Conservation (phyloP, 225 moss, liverwort and hornwort genomes). For the Pseudoscleropodium purum region DNA sequence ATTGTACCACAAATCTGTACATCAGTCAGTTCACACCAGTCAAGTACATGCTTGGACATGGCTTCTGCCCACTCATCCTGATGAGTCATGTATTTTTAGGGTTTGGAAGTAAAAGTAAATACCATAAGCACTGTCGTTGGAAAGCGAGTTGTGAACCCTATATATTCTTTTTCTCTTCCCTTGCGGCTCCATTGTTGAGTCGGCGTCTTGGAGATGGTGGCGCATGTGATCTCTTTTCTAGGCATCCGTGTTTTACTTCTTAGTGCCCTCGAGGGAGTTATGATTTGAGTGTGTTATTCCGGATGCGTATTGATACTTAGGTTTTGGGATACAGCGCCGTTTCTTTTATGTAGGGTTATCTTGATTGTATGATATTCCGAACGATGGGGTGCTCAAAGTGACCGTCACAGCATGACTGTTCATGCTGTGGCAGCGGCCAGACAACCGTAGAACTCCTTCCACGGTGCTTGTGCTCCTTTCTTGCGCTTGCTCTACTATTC, state of each 20-base stretch:
- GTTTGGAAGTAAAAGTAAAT: neutral
- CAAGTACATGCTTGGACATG: neutral
- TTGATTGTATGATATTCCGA: neutral
- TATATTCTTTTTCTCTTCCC: rapidly evolving
- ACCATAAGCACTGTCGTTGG: neutral
- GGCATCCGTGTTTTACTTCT: rapidly evolving
- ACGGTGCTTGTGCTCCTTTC: neutral
- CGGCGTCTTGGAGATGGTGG: neutral
- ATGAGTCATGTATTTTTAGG: neutral
- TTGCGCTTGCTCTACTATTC: conserved; percentile 2
- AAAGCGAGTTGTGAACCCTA: neutral
- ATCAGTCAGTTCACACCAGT: neutral
- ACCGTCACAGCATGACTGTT: neutral
- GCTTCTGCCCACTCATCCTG: neutral
- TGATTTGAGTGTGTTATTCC: neutral
- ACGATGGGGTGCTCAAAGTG: neutral
- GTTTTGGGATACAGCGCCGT: neutral
- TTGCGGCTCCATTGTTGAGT: rapidly evolving
- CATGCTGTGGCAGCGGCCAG: neutral
- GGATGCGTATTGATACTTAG: neutral
- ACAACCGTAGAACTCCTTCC: neutral
- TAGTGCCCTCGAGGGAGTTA: too few relatives aligned
- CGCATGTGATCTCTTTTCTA: rapidly evolving
- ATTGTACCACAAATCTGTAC: neutral
- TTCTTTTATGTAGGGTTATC: neutral